Evolutionary conservation across 2,329 filamentous ascomycete species (phyloP).

Genomic region (Xylaria sp.): DNA sequence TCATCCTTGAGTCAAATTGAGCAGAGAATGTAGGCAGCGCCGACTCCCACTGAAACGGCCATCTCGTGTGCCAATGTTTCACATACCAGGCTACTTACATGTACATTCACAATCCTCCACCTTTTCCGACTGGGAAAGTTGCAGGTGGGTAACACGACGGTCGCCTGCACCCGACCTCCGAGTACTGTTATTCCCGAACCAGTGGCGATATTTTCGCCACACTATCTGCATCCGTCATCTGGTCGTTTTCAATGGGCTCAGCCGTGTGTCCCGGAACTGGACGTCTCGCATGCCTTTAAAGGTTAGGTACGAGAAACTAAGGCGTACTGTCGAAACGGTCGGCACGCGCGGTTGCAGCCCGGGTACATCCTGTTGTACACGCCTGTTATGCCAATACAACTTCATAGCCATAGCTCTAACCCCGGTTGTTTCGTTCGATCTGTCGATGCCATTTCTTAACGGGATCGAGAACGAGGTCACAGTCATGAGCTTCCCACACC

Average conservation of each 20-base stretch:
- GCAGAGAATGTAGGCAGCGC: neutral
- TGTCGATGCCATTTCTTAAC: neutral
- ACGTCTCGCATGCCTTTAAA: neutral
- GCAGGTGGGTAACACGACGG: slow-evolving; percentile 22
- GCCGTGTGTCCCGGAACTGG: neutral
- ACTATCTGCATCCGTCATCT: neutral
- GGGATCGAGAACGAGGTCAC: neutral
- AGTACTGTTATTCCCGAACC: slow-evolving; percentile 16
- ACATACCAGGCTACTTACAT: slow-evolving; percentile 2
- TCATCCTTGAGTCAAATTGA: neutral
- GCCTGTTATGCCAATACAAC: neutral
- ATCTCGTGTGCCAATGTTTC: neutral
- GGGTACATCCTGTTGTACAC: neutral
- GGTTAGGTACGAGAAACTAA: neutral
- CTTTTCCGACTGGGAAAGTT: neutral
- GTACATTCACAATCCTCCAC: neutral
- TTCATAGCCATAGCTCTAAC: neutral
- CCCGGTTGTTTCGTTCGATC: neutral
- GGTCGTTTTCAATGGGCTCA: neutral
- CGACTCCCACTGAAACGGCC: neutral
- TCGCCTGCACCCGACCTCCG: slow-evolving; percentile 5
- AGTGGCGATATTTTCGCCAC: neutral
- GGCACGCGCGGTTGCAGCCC: neutral
- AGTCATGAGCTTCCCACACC: neutral
- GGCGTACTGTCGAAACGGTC: neutral